Evolutionary conservation across 495 filamentous ascomycete genomes (phyloP), one percentile per base, ranked within the genome.

Genomic region (Neurospora sp.): DNA sequence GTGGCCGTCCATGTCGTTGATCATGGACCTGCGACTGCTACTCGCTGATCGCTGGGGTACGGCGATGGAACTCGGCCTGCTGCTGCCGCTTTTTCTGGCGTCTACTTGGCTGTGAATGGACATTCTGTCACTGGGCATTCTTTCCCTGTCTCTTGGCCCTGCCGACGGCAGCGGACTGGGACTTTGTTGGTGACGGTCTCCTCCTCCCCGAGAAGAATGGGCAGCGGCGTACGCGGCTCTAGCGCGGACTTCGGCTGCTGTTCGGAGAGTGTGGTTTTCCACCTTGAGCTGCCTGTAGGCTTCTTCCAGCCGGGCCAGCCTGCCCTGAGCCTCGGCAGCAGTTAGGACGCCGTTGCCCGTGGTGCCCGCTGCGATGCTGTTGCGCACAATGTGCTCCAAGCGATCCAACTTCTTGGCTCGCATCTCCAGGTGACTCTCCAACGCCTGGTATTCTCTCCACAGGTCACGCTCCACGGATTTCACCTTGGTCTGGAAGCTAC

Each of bases 331-430:
- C 39, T 87, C 87, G 46, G 69, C 76, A 44, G 79, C 77, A 27
- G 79, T 79, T 7, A 74, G 77, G n/a, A 39, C 46, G 62, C 66
- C n/a, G 38, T 71, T 66, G 39, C 78, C 76, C 18, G 86, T 80
- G n/a, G 81, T 78, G 14, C 84, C 84, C 1, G 81, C 73, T 38
- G 81, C 84, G 74, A 88, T 83, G 31, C 83, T 83, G 70, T 83
- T 86, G 40, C 89, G 87, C 23, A 94, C 88, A 4, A 92, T 86
- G 23, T 88, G 87, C 81, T 98, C 96, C 1, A 99, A 85, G 3
- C 92, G 88, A 44, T 98, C 96, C n/a, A 98, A 86, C 73, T 92
- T 91, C 80, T 95, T 94, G 76, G 91, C 89, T 31, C 94, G 90
- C 31, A 89, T 80, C 72, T 94, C 91, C 48, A 97, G 89, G 35